Conservation (phyloP, 495 filamentous ascomycete genomes). For the Penicillium antarcticum region DNA sequence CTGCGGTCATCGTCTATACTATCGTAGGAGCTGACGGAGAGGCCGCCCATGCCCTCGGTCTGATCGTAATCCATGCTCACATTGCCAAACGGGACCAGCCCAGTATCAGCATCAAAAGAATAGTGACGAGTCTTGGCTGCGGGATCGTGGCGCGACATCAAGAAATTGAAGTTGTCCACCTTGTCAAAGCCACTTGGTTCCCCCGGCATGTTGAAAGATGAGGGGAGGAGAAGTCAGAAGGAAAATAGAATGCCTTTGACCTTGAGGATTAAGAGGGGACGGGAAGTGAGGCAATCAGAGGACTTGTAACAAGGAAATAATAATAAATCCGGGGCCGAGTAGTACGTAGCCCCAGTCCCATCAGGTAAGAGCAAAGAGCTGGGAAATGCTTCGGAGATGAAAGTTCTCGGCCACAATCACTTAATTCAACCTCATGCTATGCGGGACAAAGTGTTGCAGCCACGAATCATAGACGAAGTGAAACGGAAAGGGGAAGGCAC, state of each 20-base stretch:
- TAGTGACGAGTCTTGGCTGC: conserved; percentile 38
- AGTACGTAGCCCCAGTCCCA: not conserved
- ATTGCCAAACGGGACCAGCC: conserved; percentile 35
- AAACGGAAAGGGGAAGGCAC: conserved; percentile 11
- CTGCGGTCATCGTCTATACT: conserved; percentile 46
- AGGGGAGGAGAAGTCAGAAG: conserved; percentile 1
- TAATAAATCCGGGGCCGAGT: too few relatives aligned
- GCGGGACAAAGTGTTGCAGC: too few relatives aligned
- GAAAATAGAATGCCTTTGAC: not conserved
- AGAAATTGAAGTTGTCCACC: conserved; percentile 44
- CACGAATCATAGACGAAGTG: conserved; percentile 7
- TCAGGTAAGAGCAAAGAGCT: not conserved
- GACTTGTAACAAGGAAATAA: conserved; percentile 11
- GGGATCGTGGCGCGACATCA: conserved; percentile 39
- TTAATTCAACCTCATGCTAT: not conserved
- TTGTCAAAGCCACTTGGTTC: conserved; percentile 38
- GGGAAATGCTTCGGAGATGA: not conserved
- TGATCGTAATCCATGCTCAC: conserved; percentile 46
- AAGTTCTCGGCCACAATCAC: conserved; percentile 5
- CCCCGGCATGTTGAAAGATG: conserved; percentile 34
- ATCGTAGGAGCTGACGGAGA: conserved; percentile 50
- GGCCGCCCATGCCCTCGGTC: conserved; percentile 45
- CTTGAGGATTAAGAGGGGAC: conserved; percentile 13
- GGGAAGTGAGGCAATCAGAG: conserved; percentile 11
- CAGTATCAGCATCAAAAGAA: conserved; percentile 42